Base-by-base conservation (phyloP, 2,329 filamentous ascomycete species). In the Colletotrichum aenigma region DNA sequence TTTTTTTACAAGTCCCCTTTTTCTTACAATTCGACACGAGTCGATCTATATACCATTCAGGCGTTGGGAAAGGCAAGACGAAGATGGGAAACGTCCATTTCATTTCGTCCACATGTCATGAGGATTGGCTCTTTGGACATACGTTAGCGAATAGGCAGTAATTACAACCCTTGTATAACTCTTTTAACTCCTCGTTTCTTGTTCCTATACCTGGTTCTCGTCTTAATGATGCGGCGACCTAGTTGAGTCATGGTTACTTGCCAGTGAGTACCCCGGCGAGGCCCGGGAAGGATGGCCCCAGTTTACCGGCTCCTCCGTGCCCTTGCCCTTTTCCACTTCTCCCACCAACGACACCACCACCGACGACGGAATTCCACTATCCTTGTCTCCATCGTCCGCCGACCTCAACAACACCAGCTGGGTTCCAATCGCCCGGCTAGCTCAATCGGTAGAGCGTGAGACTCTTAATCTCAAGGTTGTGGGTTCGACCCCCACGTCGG, bases 361-460 rank as follows among this genome's bases (percentile, higher is more conserved):
- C 43, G n/a, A 52, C n/a, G 6, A 21, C 43, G 18, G n/a, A 52
- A 52, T n/a, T 36, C 55, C 30, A 21, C 4, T 66, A 71, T 72
- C 7, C 12, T 56, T 26, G 8, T 6, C 15, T 36, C 16, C 62
- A 55, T 30, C 18, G 9, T 15, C 0, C 2, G 1, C 4, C 3
- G 10, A 2, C 3, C 1, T 9, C 70, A 68, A n/a, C 64, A 9
- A 32, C n/a, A 64, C 16, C 61, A 36, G 56, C 69, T 75, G 73
- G 66, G 66, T 61, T 69, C 24, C 24, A 48, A 60, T 69, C 66
- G 88, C 88, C 88, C 86, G 88, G 88, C 87, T 92, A 92, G 90
- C 90, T 92, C 90, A 92, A 92, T 92, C 89, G 90, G 90, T 93
- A 93, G 91, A 93, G 91, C 91, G 91, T 93, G 89, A 92, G 91